A percentile compares a stretch with the other conserved stretches of the same genome.
Evolutionary conservation across 2,329 filamentous ascomycete species (phyloP).

Genomic region (Raffaelea deltoideospora): DNA sequence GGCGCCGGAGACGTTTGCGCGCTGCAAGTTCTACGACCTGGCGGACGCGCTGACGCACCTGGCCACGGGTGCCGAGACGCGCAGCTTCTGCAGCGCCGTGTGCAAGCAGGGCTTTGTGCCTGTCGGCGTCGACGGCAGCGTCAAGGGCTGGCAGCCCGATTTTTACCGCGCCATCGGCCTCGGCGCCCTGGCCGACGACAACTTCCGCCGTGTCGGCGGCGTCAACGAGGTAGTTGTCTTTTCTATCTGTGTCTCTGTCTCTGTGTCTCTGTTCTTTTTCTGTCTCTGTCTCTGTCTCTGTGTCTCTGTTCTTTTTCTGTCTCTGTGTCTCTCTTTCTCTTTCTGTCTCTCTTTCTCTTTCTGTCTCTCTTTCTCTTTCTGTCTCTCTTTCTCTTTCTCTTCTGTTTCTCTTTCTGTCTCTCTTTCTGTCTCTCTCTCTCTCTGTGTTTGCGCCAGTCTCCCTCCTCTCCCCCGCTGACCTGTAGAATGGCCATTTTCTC

Average conservation of each 20-base stretch:
- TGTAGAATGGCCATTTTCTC: constrained; percentile 75
- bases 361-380: constrained; percentile 8
- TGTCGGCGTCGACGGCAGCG: constrained; percentile 90
- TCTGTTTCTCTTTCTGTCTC: constrained; percentile 43
- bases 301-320: background rate
- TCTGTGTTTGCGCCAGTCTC: no score
- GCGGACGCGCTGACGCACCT: constrained; percentile 87
- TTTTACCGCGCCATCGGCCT: constrained; percentile 80
- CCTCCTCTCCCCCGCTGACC: background rate
- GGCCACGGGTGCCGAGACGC: constrained; percentile 78
- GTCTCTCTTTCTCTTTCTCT: background rate
- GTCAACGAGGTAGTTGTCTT: constrained; percentile 80
- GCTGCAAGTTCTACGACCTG: constrained; percentile 95
- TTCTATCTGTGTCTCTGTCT: constrained; percentile 19
- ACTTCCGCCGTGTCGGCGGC: constrained; percentile 87
- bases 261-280: background rate
- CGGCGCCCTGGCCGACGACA: constrained; percentile 66
- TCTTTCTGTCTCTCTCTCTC: constrained; percentile 3
- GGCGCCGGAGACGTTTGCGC: constrained; percentile 75
- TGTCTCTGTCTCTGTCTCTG: background rate
- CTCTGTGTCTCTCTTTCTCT: no score
- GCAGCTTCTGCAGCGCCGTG: constrained; percentile 90
- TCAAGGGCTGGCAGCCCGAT: constrained; percentile 96
- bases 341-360: no score
- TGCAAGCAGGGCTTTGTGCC: constrained; percentile 97